phyloP scores from a whole-genome alignment of 2,329 filamentous ascomycete genomes.

The Aureobasidium pullulans region DNA sequence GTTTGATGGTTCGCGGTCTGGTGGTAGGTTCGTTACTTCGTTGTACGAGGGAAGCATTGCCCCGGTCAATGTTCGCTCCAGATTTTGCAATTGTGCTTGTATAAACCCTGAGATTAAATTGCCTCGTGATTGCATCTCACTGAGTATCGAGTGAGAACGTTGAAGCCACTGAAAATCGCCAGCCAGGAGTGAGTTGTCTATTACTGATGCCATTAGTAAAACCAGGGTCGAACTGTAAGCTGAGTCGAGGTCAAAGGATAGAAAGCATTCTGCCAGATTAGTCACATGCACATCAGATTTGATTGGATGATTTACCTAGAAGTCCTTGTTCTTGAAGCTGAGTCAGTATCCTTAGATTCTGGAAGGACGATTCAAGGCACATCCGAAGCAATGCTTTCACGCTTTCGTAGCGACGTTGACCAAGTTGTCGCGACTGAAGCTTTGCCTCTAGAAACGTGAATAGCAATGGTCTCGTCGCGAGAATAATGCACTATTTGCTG shows the following conservation, averaged over 20 bases:
- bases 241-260: neutral
- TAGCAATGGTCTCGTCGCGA: constrained; percentile 33
- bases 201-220: neutral
- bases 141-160: neutral
- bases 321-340: neutral
- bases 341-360: neutral
- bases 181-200: neutral
- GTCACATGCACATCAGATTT: neutral
- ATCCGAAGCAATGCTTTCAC: neutral
- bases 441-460: constrained; percentile 30
- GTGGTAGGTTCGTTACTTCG: too few relatives aligned
- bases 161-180: neutral
- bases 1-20: too few relatives aligned
- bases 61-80: neutral
- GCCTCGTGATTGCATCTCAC: neutral
- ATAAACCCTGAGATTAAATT: neutral
- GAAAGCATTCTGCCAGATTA: neutral
- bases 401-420: neutral
- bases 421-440: neutral
- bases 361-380: neutral
- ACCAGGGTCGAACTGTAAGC: neutral
- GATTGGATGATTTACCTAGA: neutral
- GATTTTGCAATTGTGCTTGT: neutral
- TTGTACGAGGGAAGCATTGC: too few relatives aligned
- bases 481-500: constrained; percentile 16